Conservation (phyloP, 1,139 yeast genomes). For the Blastobotrys indianensis region DNA sequence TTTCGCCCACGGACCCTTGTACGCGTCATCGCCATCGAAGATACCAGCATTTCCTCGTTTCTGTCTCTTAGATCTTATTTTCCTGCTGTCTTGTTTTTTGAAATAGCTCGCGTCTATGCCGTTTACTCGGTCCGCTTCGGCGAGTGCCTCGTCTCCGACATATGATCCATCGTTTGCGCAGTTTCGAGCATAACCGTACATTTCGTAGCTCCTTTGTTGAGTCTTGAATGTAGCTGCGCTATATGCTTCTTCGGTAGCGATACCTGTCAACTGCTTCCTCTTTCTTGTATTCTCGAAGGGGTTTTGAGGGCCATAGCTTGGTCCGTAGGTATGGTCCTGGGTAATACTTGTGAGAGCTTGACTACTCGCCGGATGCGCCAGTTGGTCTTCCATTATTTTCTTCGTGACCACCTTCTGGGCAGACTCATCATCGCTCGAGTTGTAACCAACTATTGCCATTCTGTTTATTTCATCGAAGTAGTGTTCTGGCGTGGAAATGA, state of each 20-base stretch:
- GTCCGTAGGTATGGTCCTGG: background rate
- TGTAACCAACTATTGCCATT: too few species aligned
- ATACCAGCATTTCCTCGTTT: conserved; percentile 37
- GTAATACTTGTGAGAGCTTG: too few species aligned
- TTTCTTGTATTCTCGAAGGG: conserved; percentile 17
- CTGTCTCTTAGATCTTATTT: conserved; percentile 31
- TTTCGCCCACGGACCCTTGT: conserved; percentile 44
- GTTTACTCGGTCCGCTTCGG: conserved; percentile 17
- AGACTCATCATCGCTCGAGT: background rate
- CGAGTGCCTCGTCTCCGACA: conserved; percentile 25
- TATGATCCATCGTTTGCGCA: conserved; percentile 10
- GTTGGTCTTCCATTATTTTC: too few species aligned
- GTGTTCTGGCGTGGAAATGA: too few species aligned
- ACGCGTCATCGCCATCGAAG: conserved; percentile 41
- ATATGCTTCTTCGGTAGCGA: conserved; percentile 35
- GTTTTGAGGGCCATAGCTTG: conserved; percentile 13
- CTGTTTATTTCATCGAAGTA: too few species aligned
- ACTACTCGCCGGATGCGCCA: too few species aligned
- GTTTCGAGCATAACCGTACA: conserved; percentile 30
- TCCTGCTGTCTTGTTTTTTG: conserved; percentile 23
- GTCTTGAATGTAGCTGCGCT: conserved; percentile 40
- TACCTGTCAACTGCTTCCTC: conserved; percentile 32
- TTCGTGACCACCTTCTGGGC: background rate
- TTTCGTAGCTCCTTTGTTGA: conserved; percentile 36
- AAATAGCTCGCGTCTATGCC: conserved; percentile 18